Evolutionary conservation across 2,329 filamentous ascomycete species (phyloP).

Genomic region (Pestalotiopsis fici): DNA sequence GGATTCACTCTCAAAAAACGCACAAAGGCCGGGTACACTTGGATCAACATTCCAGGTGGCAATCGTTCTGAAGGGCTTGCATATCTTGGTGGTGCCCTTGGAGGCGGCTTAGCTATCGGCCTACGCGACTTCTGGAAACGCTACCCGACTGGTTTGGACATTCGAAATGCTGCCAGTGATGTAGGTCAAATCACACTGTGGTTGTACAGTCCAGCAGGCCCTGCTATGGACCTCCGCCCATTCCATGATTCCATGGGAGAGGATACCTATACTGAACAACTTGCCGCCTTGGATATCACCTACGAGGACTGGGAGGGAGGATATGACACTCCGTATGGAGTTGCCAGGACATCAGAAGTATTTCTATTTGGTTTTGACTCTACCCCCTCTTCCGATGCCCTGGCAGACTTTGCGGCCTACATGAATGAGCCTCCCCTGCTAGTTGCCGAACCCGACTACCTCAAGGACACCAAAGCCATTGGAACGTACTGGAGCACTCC

Average conservation of each 20-base stretch:
- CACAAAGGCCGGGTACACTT: constrained; percentile 56
- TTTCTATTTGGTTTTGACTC: constrained; percentile 52
- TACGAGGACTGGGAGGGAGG: constrained; percentile 63
- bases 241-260: constrained; percentile 60
- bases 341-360: constrained; percentile 59
- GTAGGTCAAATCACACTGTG: constrained; percentile 57
- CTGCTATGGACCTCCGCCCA: constrained; percentile 56
- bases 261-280: constrained; percentile 56
- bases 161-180: constrained; percentile 50
- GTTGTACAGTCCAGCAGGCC: constrained; percentile 59
- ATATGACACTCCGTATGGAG: constrained; percentile 57
- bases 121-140: constrained; percentile 65
- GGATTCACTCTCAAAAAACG: constrained; percentile 63
- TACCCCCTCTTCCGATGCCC: constrained; percentile 49
- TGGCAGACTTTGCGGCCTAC: constrained; percentile 43
- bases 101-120: constrained; percentile 60
- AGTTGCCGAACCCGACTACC: constrained; percentile 45
- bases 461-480: constrained; percentile 52
- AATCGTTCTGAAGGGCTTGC: constrained; percentile 56
- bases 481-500: constrained; percentile 56
- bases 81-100: constrained; percentile 58
- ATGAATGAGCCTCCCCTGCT: constrained; percentile 55
- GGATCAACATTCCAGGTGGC: constrained; percentile 59
- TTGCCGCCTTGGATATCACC: constrained; percentile 62
- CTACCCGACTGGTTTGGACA: constrained; percentile 59